Evolutionary conservation across 1,139 yeast genomes (phyloP).

Genomic region (Candida sanyaensis): DNA sequence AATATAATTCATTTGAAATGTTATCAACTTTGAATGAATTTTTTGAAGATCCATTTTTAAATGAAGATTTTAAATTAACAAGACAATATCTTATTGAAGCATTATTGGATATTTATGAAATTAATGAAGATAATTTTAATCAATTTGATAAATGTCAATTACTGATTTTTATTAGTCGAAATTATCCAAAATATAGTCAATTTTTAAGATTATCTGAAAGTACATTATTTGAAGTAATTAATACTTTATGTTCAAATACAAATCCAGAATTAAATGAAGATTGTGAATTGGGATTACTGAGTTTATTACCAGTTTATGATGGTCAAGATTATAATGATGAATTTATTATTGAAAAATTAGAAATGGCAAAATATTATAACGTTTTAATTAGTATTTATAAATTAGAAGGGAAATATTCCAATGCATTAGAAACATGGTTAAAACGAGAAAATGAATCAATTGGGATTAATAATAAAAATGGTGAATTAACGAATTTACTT

Average conservation of each 20-base stretch:
- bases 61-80: conserved; percentile 43
- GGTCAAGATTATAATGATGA: conserved; percentile 50
- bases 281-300: conserved; percentile 72
- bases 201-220: conserved; percentile 70
- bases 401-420: conserved; percentile 51
- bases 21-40: conserved; percentile 72
- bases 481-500: conserved; percentile 28
- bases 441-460: conserved; percentile 11
- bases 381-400: conserved; percentile 62
- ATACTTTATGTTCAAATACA: conserved; percentile 49
- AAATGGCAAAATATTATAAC: conserved; percentile 53
- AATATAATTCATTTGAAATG: conserved; percentile 55
- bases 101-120: conserved; percentile 52
- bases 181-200: conserved; percentile 79
- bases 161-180: conserved; percentile 71
- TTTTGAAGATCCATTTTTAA: conserved; percentile 71
- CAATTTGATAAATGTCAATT: conserved; percentile 43
- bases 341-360: conserved; percentile 50
- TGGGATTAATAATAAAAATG: conserved; percentile 6
- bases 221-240: conserved; percentile 48
- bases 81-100: conserved; percentile 72
- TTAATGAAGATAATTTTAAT: conserved; percentile 29
- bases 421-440: conserved; percentile 46
- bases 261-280: conserved; percentile 48
- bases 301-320: conserved; percentile 61